These are phyloP conservation scores for Cudoniella acicularis DNA, from an alignment of 495 filamentous ascomycete genomes.

Conservation along the genomic window DNA sequence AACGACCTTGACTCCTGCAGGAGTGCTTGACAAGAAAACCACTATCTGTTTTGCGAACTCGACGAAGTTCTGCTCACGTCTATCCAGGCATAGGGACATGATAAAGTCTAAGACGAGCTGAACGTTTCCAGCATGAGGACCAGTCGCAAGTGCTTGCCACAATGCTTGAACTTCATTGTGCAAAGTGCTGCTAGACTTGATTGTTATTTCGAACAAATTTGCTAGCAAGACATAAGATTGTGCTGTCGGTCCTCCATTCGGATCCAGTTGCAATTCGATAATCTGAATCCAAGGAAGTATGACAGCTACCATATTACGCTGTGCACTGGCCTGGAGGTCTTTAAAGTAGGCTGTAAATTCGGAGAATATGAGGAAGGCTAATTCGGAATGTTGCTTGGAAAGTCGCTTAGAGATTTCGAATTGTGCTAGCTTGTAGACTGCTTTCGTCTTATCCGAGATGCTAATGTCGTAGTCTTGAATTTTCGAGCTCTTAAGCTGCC, in stretches of 20 bases:
- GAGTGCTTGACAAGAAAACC: constrained; percentile 89
- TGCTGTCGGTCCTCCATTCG: constrained; percentile 83
- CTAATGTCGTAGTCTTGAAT: constrained; percentile 97
- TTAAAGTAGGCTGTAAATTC: constrained; percentile 92
- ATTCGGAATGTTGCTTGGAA: constrained; percentile 80
- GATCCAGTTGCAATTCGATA: constrained; percentile 91
- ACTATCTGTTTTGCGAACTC: constrained; percentile 97
- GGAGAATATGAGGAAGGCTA: constrained; percentile 91
- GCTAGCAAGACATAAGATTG: constrained; percentile 92
- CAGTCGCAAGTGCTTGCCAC: constrained; percentile 94
- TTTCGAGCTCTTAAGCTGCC: constrained; percentile 79
- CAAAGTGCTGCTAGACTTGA: constrained; percentile 78
- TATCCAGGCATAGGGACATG: constrained; percentile 85
- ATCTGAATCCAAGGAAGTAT: constrained; percentile 95
- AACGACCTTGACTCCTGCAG: constrained; percentile 85
- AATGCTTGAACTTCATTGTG: constrained; percentile 97
- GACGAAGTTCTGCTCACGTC: constrained; percentile 94
- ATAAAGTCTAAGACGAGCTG: constrained; percentile 93
- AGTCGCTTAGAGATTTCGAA: constrained; percentile 92
- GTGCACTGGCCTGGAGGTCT: constrained; percentile 69
- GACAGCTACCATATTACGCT: constrained; percentile 90
- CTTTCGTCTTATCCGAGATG: constrained; percentile 96
- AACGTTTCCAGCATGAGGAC: constrained; percentile 91
- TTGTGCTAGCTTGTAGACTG: constrained; percentile 94
- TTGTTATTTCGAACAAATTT: constrained; percentile 95